Conservation (phyloP, 768 basidiomycete genomes). For the Trametes maxima region DNA sequence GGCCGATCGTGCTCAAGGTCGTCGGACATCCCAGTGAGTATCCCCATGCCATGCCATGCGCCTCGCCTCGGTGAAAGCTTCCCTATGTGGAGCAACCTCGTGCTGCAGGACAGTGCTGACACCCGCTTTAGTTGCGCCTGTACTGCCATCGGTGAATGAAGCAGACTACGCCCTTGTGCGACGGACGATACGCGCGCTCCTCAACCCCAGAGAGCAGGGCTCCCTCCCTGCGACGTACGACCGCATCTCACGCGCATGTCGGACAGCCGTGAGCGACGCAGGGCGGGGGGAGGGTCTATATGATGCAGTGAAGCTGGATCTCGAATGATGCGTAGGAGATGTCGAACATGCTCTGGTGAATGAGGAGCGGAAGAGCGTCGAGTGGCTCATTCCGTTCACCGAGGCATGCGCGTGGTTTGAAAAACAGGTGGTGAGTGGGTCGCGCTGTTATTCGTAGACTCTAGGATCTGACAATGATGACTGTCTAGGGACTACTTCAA, state of each 20-base stretch:
- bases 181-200: slow-evolving; percentile 36
- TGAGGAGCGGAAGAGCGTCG: slow-evolving; percentile 32
- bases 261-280: slow-evolving; percentile 52
- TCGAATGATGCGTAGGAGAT: slow-evolving; percentile 54
- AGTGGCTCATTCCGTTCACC: slow-evolving; percentile 63
- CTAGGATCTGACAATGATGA: neutral
- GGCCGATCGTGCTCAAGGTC: slow-evolving; percentile 51
- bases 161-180: slow-evolving; percentile 40
- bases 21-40: slow-evolving; percentile 41
- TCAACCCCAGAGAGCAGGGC: slow-evolving; percentile 41
- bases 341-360: slow-evolving; percentile 43
- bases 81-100: neutral
- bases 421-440: slow-evolving; percentile 55
- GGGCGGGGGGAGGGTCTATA: slow-evolving; percentile 62
- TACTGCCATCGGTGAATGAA: slow-evolving; percentile 17
- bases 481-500: slow-evolving; percentile 52
- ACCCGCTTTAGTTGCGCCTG: slow-evolving; percentile 20
- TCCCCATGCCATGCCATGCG: neutral
- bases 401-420: slow-evolving; percentile 65
- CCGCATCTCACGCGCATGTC: slow-evolving; percentile 58
- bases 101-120: neutral
- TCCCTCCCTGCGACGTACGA: slow-evolving; percentile 54
- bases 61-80: neutral
- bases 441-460: slow-evolving; percentile 1
- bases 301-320: slow-evolving; percentile 55